Evolutionary conservation across 331 rosid species (phyloP), one percentile per base, ranked within the genome.

Genomic region (Rosa hybrid): DNA sequence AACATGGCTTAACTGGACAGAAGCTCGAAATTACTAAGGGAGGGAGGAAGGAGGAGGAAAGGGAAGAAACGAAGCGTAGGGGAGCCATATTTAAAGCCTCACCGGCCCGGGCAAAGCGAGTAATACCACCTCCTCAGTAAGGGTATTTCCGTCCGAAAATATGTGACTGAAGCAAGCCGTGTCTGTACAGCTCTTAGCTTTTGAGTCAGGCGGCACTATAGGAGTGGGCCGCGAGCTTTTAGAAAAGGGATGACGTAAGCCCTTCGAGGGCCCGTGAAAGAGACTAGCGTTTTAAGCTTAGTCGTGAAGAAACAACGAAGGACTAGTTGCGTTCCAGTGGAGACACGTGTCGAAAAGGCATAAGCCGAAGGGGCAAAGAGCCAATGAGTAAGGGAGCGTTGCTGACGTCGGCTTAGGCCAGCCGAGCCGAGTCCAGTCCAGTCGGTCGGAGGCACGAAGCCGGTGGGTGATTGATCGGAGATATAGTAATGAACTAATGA

Each of bases 161-260:
- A 18, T 74, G 34, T 59, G 68, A 27, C 30, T 71, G n/a, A 9
- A 34, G 8, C 4, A 21, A 48, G 67, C 30, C 17, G 76, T 77
- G 77, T 78, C 21, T 17, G 68, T 62, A 81, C 79, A 56, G 59
- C 68, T 38, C 76, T 72, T 41, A 13, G 86, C 97, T 94, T 92
- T 90, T 92, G 98, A 94, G 96, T 94, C 98, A 88, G 85, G 77
- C 25, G 79, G 88, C 97, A 92, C 94, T 81, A 81, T 45, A 76
- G 80, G 60, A 3, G 89, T 86, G 87, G 88, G 49, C 82, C 81
- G 41, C 0, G 45, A 54, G n/a, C 57, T n/a, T 39, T 51, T 73
- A 25, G 13, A 39, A 53, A 20, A 30, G 65, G 30, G 75, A 81
- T 77, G 88, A 86, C 90, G 62, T 87, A 63, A 74, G 72, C 72